Conservation (phyloP, 805 yeast species). For the Helenozyma baotianmanensis region DNA sequence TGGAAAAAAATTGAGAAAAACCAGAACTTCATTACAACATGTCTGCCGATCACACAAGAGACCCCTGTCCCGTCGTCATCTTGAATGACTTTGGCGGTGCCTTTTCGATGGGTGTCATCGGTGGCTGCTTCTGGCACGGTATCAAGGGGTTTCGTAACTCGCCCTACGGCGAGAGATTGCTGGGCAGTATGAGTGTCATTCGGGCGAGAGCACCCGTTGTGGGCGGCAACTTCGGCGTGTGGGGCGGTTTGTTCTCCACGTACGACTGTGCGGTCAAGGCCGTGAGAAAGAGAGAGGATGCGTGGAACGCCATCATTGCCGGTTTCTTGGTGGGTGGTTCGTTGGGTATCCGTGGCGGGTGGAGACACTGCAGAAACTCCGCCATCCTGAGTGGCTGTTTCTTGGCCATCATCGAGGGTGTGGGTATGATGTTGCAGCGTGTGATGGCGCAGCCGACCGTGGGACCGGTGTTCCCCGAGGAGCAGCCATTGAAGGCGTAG, state of each 20-base stretch:
- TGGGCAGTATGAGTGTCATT: constrained; percentile 85
- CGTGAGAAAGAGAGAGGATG: constrained; percentile 95
- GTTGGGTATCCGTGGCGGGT: constrained; percentile 96
- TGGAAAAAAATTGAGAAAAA: constrained; percentile 9
- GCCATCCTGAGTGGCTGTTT: constrained; percentile 98
- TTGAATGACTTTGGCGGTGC: constrained; percentile 98
- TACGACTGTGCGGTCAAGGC: constrained; percentile 95
- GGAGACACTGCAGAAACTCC: constrained; percentile 93
- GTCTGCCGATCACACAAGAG: constrained; percentile 98
- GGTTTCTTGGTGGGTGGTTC: constrained; percentile 99
- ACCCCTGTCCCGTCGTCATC: constrained; percentile 97
- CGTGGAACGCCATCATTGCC: constrained; percentile 96
- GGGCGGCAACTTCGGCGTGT: constrained; percentile 98
- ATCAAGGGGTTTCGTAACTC: constrained; percentile 98
- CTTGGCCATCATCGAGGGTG: constrained; percentile 96
- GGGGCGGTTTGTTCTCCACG: constrained; percentile 98
- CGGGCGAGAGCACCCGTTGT: constrained; percentile 97
- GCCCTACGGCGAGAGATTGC: constrained; percentile 91
- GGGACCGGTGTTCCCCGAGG: constrained; percentile 45
- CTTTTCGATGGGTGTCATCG: constrained; percentile 97
- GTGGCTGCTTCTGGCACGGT: constrained; percentile 99
- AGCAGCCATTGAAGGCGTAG: constrained; percentile 34
- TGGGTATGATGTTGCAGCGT: constrained; percentile 92
- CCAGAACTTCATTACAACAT: constrained; percentile 26
- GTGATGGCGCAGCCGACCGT: constrained; percentile 69